Conservation (phyloP, 768 basidiomycete genomes). For the Lentinula boryana region DNA sequence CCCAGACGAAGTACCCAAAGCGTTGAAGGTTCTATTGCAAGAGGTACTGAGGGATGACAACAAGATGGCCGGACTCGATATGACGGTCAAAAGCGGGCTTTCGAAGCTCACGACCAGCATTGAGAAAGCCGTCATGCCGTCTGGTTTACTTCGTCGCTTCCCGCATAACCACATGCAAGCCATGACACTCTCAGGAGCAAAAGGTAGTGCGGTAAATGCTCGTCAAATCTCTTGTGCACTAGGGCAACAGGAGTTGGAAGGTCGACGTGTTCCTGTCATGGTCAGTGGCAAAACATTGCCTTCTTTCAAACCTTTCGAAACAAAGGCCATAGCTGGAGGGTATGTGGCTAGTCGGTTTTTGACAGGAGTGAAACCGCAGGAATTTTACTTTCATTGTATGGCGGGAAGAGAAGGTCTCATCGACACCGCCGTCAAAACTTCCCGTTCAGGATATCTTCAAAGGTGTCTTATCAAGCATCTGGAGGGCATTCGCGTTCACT, state of each 20-base stretch:
- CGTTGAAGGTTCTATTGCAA: slow-evolving; percentile 68
- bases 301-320: slow-evolving; percentile 95
- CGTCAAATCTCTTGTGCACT: slow-evolving; percentile 97
- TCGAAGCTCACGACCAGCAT: slow-evolving; percentile 86
- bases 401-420: slow-evolving; percentile 98
- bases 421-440: slow-evolving; percentile 98
- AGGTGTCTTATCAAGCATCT: slow-evolving; percentile 98
- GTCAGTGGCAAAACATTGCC: slow-evolving; percentile 98
- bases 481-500: slow-evolving; percentile 94
- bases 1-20: slow-evolving; percentile 46
- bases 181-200: slow-evolving; percentile 97
- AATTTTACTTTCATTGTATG: slow-evolving; percentile 99
- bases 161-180: slow-evolving; percentile 99
- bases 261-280: slow-evolving; percentile 98
- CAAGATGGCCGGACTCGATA: slow-evolving; percentile 96
- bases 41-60: slow-evolving; percentile 92
- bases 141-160: slow-evolving; percentile 85
- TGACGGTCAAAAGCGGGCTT: slow-evolving; percentile 83
- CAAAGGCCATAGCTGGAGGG: slow-evolving; percentile 96
- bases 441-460: slow-evolving; percentile 96
- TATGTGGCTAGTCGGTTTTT: slow-evolving; percentile 98
- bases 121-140: slow-evolving; percentile 82
- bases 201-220: slow-evolving; percentile 96
- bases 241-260: slow-evolving; percentile 97
- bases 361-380: slow-evolving; percentile 96